Conservation (phyloP, 148 eudicot species). For the Fallopia convolvulus region DNA sequence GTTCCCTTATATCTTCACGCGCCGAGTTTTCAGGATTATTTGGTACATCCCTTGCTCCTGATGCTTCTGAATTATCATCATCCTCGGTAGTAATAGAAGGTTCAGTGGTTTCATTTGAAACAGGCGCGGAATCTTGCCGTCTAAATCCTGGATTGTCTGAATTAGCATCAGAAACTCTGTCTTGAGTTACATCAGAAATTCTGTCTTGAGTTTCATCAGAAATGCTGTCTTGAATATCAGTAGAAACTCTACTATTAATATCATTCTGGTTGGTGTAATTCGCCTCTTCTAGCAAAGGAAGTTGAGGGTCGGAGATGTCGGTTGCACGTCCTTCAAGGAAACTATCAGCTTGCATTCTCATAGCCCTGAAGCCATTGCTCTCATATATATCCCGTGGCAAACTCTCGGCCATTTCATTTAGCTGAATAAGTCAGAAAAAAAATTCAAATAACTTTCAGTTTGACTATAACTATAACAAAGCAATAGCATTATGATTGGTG, state of each 20-base stretch:
- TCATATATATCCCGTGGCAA: conserved; percentile 40
- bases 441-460: not conserved
- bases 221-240: not conserved
- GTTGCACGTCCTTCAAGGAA: conserved; percentile 28
- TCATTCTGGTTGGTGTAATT: conserved; percentile 10
- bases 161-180: not conserved
- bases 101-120: not conserved
- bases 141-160: not conserved
- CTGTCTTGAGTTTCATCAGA: not conserved
- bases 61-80: not conserved
- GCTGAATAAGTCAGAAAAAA: conserved; percentile 21
- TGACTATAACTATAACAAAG: too few relatives aligned
- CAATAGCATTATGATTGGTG: too few relatives aligned
- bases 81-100: not conserved
- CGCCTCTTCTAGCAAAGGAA: conserved; percentile 19
- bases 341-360: conserved; percentile 38
- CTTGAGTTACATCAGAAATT: not conserved
- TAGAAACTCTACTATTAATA: not conserved
- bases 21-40: not conserved
- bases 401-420: conserved; percentile 48
- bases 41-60: not conserved
- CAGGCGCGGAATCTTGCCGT: not conserved
- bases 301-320: conserved; percentile 17
- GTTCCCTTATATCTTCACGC: not conserved
- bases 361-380: conserved; percentile 32